A percentile compares a stretch with the other conserved stretches of the same genome.
Conservation (phyloP, 148 eudicot species). For the Dianthus caryophyllus region DNA sequence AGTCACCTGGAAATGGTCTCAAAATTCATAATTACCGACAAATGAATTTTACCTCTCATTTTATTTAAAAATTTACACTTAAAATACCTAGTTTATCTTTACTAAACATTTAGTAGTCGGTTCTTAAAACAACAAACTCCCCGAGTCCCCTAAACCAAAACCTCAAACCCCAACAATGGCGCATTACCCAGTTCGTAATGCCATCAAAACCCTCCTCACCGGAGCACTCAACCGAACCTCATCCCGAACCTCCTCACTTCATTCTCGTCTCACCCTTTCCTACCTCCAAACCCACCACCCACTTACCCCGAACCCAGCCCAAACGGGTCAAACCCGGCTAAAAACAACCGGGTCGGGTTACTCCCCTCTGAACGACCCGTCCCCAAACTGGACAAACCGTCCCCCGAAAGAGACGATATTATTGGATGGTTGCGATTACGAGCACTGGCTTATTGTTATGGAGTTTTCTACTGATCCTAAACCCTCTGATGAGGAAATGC, state of each 20-base stretch:
- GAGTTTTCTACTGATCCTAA: slow-evolving; percentile 34
- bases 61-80: no score
- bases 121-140: no score
- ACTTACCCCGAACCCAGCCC: slow-evolving; percentile 22
- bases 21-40: no score
- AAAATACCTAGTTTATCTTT: no score
- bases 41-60: no score
- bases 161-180: slow-evolving; percentile 43
- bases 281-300: slow-evolving; percentile 19
- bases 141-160: background rate
- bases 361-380: slow-evolving; percentile 78
- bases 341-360: slow-evolving; percentile 64
- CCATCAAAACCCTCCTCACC: slow-evolving; percentile 41
- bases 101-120: no score
- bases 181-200: slow-evolving; percentile 48
- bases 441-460: slow-evolving; percentile 47
- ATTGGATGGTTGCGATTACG: slow-evolving; percentile 61
- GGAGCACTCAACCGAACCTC: slow-evolving; percentile 25
- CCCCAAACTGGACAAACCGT: slow-evolving; percentile 89
- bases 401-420: slow-evolving; percentile 83
- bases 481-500: slow-evolving; percentile 43
- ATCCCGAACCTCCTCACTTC: slow-evolving; percentile 4
- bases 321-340: slow-evolving; percentile 30
- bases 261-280: slow-evolving; percentile 32
- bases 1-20: no score